phyloP scores from a whole-genome alignment of 208 protist species.

The Wallacemonas sp. region DNA sequence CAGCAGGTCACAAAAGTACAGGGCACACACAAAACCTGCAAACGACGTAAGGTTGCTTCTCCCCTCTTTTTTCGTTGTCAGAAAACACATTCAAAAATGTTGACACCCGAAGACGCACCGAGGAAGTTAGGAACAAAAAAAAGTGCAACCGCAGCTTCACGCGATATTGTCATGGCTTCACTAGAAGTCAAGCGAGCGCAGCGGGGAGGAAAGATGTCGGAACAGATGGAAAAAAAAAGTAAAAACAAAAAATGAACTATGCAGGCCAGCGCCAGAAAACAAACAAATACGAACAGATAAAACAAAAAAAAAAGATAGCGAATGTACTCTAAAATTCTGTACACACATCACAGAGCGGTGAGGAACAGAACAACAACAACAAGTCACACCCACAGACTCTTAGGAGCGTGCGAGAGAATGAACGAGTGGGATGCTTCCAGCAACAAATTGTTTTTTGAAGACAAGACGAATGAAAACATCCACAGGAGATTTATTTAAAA shows the following conservation, averaged over 20 bases:
- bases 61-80: no score
- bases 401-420: background rate
- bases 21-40: no score
- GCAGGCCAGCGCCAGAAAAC: slow-evolving; percentile 5
- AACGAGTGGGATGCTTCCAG: background rate
- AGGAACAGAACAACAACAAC: background rate
- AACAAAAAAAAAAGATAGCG: slow-evolving; percentile 24
- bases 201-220: background rate
- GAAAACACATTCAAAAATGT: no score
- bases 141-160: no score
- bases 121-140: no score
- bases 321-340: slow-evolving; percentile 8
- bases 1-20: no score
- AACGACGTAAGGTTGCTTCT: no score
- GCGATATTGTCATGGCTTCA: no score
- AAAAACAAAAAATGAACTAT: slow-evolving; percentile 12
- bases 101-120: no score
- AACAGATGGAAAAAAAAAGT: slow-evolving; percentile 5
- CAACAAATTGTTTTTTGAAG: background rate
- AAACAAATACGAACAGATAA: no score
- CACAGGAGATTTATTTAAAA: background rate
- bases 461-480: background rate
- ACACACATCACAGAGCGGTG: background rate
- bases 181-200: no score
- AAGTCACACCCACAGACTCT: no score